Evolutionary conservation across 495 filamentous ascomycete genomes (phyloP).

Genomic region (Zalerion maritima): DNA sequence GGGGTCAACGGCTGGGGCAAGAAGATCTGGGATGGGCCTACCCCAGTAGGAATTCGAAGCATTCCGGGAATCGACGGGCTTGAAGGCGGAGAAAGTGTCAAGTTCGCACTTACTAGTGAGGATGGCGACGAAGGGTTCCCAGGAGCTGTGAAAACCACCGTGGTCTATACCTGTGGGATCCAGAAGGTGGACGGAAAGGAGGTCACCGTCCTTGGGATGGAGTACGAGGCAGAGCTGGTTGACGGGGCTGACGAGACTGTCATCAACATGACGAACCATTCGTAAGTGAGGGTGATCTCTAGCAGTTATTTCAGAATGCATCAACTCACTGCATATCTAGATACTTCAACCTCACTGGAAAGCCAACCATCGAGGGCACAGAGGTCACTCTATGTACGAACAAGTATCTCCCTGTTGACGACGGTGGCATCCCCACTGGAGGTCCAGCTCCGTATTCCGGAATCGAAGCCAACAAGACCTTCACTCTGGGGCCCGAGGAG

Average conservation of each 20-base stretch:
- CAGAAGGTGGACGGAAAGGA: constrained; percentile 46
- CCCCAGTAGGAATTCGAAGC: constrained; percentile 31
- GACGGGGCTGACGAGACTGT: constrained; percentile 71
- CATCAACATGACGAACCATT: constrained; percentile 88
- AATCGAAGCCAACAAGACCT: constrained; percentile 47
- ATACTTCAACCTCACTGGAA: constrained; percentile 76
- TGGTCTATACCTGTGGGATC: constrained; percentile 64
- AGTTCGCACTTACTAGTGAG: constrained; percentile 56
- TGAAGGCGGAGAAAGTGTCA: constrained; percentile 57
- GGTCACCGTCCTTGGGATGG: constrained; percentile 54
- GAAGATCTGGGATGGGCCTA: constrained; percentile 65
- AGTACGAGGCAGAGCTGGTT: constrained; percentile 78
- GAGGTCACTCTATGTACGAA: constrained; percentile 54
- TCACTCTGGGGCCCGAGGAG: constrained; percentile 49
- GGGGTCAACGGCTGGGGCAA: constrained; percentile 75
- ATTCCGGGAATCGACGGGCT: constrained; percentile 34
- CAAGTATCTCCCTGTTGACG: constrained; percentile 60
- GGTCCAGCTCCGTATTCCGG: constrained; percentile 41
- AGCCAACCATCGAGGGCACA: constrained; percentile 59
- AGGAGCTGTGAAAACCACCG: constrained; percentile 60
- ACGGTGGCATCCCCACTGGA: constrained; percentile 50
- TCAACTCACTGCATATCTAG: constrained; percentile 29
- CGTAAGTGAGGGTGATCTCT: constrained; percentile 34
- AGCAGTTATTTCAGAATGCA: constrained; percentile 1
- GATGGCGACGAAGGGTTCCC: constrained; percentile 81